phyloP scores from a whole-genome alignment of 106 monocot species.

The Dioscorea alata region DNA sequence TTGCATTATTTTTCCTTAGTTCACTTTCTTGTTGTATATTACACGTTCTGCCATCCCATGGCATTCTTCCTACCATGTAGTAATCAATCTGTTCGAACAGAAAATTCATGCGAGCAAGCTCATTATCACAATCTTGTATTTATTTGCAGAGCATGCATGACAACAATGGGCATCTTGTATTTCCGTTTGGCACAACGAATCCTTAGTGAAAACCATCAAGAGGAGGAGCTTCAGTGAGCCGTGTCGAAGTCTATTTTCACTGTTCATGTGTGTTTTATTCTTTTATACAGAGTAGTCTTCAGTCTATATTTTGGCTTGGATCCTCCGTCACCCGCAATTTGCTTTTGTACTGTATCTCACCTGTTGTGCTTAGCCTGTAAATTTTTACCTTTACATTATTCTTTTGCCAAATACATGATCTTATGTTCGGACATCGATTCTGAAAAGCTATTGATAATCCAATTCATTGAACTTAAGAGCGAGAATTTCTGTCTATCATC shows the following conservation, averaged over 20 bases:
- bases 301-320: not conserved
- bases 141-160: slow-evolving; percentile 72
- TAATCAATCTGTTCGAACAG: not conserved
- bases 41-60: not conserved
- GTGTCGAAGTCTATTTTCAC: too few relatives aligned
- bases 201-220: slow-evolving; percentile 38
- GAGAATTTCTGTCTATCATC: too few relatives aligned
- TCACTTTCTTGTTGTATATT: not conserved
- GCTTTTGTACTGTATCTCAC: too few relatives aligned
- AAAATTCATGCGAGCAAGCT: not conserved
- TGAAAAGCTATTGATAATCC: too few relatives aligned
- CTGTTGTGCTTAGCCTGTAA: too few relatives aligned
- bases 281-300: too few relatives aligned
- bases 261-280: not conserved
- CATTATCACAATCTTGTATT: not conserved
- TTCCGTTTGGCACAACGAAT: slow-evolving; percentile 77
- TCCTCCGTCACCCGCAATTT: not conserved
- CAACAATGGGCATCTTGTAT: slow-evolving; percentile 92
- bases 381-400: too few relatives aligned
- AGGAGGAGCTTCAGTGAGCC: slow-evolving; percentile 68
- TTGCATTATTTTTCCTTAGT: not conserved
- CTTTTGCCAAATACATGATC: too few relatives aligned
- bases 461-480: too few relatives aligned
- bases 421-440: too few relatives aligned
- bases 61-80: not conserved